Base-by-base conservation (phyloP, 306 rosid genomes). In the Pyrus betulifolia region DNA sequence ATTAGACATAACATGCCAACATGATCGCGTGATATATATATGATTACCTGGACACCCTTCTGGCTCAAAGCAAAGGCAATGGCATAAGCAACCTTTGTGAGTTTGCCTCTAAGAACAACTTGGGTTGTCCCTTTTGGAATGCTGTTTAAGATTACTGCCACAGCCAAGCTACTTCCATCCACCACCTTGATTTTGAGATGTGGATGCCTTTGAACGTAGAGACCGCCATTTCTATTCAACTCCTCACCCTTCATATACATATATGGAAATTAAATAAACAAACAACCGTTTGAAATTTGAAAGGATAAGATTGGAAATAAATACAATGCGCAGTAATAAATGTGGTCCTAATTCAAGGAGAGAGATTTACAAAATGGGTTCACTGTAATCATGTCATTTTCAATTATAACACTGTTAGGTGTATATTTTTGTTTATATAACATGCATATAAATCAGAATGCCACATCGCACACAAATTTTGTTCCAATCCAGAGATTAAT, bases 151-250 rank as follows among this genome's bases (percentile, higher is more conserved):
- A 93, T 76, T 40, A 85, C 27, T 57, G 88, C 93, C 74, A 80
- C 93, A 7, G 83, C 91, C 17, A 91, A 83, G 68, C 91, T 87
- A 23, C 94, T 89, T 2, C 93, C 96, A 85, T 93, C 98, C 4
- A 93, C 98, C 72, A 93, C 46, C 82, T 75, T 93, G 28, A 91
- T 78, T n/a, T 80, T 86, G 6, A 93, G 79, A 60, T 82, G 49
- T 40, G 96, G 93, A 75, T 85, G 35, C 72, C 71, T 87, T 0
- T 61, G 71, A 35, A 89, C 79, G 63, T 85, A 93, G 33, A 85
- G 33, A 3, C 84, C 90, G 65, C 96, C 98, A 81, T 89, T 74
- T 1, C 72, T 65, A 71, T 93, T 93, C 61, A 90, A 87, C 14
- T 84, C 89, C 9, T 90, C 91, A 21, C 78, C 92, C 89, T 93